A percentile compares a stretch with the other conserved stretches of the same genome.
Conservation (phyloP, 148 eudicot species). For the Rhododendron kiyosumense region DNA sequence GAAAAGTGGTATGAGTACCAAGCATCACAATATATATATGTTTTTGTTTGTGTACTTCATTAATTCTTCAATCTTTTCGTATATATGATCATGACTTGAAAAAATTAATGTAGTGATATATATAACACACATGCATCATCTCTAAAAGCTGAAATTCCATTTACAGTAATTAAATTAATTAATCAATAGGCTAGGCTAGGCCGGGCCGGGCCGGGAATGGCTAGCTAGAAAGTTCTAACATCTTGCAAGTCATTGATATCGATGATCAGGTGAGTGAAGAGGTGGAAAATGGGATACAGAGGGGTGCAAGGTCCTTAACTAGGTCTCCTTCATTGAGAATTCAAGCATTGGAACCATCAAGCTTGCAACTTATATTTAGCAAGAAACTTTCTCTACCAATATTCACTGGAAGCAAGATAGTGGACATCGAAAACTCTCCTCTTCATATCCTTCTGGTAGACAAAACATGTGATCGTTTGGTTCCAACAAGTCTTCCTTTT, state of each 20-base stretch:
- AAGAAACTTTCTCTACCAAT: slow-evolving; percentile 28
- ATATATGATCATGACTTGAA: not conserved
- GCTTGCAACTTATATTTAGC: slow-evolving; percentile 31
- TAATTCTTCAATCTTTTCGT: not conserved
- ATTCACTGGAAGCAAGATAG: slow-evolving; percentile 48
- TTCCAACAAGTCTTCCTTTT: slow-evolving; percentile 17
- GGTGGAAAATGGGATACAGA: slow-evolving; percentile 43
- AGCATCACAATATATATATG: not conserved
- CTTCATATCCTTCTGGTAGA: slow-evolving; percentile 40
- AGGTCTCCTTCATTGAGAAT: slow-evolving; percentile 38
- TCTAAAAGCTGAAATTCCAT: too few relatives aligned
- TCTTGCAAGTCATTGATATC: not conserved
- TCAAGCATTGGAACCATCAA: slow-evolving; percentile 36
- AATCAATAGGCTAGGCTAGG: too few relatives aligned
- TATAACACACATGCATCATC: too few relatives aligned
- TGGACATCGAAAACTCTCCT: slow-evolving; percentile 29
- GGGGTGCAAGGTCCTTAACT: slow-evolving; percentile 18
- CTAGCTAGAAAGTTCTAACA: not conserved
- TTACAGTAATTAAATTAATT: too few relatives aligned
- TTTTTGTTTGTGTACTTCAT: not conserved
- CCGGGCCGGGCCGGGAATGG: too few relatives aligned
- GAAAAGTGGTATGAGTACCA: slow-evolving; percentile 53
- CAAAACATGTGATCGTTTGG: slow-evolving; percentile 14
- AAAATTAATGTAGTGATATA: not conserved
- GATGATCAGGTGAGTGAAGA: slow-evolving; percentile 54